Base-by-base conservation (phyloP, 2,329 filamentous ascomycete species). In the Hypoxylon sp. region DNA sequence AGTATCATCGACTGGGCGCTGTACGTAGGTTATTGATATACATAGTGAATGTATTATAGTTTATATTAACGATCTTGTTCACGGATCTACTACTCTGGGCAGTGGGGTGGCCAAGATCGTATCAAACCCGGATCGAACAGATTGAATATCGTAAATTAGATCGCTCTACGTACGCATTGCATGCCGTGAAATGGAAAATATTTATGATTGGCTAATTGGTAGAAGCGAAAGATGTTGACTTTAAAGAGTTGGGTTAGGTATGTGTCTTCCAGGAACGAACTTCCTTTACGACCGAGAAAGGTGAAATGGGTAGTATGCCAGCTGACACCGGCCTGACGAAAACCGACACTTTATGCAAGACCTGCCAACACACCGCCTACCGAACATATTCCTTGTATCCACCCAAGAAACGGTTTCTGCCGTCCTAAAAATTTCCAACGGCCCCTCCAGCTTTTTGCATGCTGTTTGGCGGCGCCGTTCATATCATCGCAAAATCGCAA, bases 361-460 rank as follows among this genome's bases (percentile, higher is more conserved):
- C 29, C 6, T 31, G 6, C 6, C 29, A 31, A 24, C 57, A 57
- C 50, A 70, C 65, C 66, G 60, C 65, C 48, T 68, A 5, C 66
- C 24, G 9, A 31, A 52, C 46, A 17, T 4, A 17, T 0, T 19
- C 24, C 13, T 37, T 26, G 4, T 26, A 35, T 31, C 57, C 56
- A 58, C 56, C 26, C 24, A 55, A 31, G 29, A 60, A 70, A 73
- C 63, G 60, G 70, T 39, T 75, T 73, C 66, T 75, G 74, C 74
- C 73, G 70, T 72, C 64, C 54, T 70, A 68, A 75, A 75, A 75
- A 75, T 73, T 75, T 75, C 68, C 67, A 63, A 51, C 29, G 42
- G 42, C 56, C 65, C 64, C 63, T 64, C 65, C 55, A 66, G 50
- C 31, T 46, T 31, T 42, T 42, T 39, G 17, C 17, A 14, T 39